phyloP scores from a whole-genome alignment of 2,329 filamentous ascomycete species.

The Ascochyta fabae region DNA sequence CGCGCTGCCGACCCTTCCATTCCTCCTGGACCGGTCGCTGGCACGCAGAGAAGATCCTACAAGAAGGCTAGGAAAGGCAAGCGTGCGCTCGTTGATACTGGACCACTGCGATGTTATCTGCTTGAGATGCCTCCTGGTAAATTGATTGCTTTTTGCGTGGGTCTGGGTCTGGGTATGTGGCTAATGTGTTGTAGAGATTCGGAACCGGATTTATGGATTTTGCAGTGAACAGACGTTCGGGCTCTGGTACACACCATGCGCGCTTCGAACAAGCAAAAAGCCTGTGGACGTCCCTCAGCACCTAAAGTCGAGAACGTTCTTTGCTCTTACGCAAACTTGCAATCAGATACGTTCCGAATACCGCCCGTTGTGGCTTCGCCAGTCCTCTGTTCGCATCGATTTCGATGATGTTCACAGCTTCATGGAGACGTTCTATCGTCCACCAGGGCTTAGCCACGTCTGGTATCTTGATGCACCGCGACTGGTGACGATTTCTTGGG shows the following conservation, averaged over 20 bases:
- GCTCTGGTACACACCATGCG: not conserved
- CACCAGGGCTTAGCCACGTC: not conserved
- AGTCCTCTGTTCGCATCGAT: not conserved
- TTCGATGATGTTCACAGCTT: slow-evolving; percentile 4
- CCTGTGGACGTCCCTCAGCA: not conserved
- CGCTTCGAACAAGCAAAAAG: not conserved
- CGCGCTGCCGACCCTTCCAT: not conserved
- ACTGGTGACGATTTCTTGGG: slow-evolving; percentile 4
- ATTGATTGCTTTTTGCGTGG: not conserved
- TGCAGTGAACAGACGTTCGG: slow-evolving; percentile 8
- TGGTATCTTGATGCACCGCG: slow-evolving; percentile 11
- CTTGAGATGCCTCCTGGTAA: slow-evolving; percentile 6
- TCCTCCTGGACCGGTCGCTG: not conserved
- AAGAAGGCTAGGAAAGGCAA: not conserved
- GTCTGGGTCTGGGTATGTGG: too few relatives aligned
- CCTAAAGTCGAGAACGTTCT: not conserved
- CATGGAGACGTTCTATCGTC: slow-evolving; percentile 1
- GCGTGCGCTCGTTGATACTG: not conserved
- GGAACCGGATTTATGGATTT: slow-evolving; percentile 24
- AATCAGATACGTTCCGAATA: slow-evolving; percentile 15
- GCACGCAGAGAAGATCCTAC: not conserved
- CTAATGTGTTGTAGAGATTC: slow-evolving; percentile 11
- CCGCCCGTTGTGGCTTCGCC: slow-evolving; percentile 13
- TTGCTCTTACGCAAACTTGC: slow-evolving; percentile 10
- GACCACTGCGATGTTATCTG: not conserved